Evolutionary conservation across 1,284 basidiomycete species (phyloP), one percentile per base, ranked within the genome.

Genomic region (Tetrapyrgos nigripes): DNA sequence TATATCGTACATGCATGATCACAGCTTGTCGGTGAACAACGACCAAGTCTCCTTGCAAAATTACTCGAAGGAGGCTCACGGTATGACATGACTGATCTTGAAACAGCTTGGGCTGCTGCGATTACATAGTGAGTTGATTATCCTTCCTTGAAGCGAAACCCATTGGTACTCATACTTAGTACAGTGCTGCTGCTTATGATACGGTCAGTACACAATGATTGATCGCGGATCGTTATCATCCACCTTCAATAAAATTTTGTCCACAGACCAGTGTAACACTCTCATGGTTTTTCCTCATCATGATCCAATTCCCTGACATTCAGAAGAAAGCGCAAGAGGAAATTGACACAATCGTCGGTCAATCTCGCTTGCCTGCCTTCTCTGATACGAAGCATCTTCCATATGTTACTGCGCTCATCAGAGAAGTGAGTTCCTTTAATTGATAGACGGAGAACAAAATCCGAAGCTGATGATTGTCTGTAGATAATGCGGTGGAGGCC

Each of bases 401-500:
- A 5, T 58, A 53, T 35, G 26, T 58, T 26, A 24, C 33, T 33
- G 56, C 56, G 26, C 40, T 58, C 6, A 45, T 58, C 13, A 53
- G 48, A 58, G 56, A 58, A 33, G 50, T 58, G 28, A 29, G 31
- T 56, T 17, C 10, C 4, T n/a, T 50, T 8, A n/a, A 21, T 43
- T 37, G 29, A 21, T 9, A 26, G 10, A 49, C 10, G 19, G 23
- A 4, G 46, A 48, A 4, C 14, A 28, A 24, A 19, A 23, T 8
- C 6, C 24, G 17, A 6, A 19, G 5, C 29, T 21, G n/a, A n/a
- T n/a, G n/a, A n/a, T n/a, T n/a, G n/a, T n/a, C n/a, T n/a, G n/a
- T 19, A 57, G 55, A 33, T 57, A 11, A 27, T 52, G 23, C 37
- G 56, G 23, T 58, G 56, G 56, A 43, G 51, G 27, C 44, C 56